Evolutionary conservation across 371 early-diverging fungal species (phyloP), one percentile per base, ranked within the genome.

Genomic region (Mortierella polycephala): DNA sequence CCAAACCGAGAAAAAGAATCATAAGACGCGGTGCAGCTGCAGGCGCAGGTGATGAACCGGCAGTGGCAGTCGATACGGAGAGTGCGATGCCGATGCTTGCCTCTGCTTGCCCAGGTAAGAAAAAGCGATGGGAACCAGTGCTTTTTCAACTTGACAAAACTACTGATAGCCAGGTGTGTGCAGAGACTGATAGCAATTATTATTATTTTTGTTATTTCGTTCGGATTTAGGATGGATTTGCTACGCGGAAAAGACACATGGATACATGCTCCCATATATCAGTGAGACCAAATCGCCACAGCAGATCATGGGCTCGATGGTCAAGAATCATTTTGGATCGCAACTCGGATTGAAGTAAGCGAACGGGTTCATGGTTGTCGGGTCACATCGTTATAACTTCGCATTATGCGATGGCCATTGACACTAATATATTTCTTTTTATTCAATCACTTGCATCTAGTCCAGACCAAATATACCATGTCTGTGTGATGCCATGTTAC

Each of bases 171-270:
- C 4, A 2, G 30, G 4, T 30, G 4, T 30, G 30, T 30, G 30
- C 30, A 30, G 30, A 30, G 30, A 30, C 4, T 30, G 30, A 14
- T 10, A 8, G 30, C 20, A 13, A 0, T 52, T 40, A 66, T 60
- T n/a, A 16, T n/a, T 45, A 14, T 2, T 8, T 39, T n/a, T 39
- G 18, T 10, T 30, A n/a, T 39, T 44, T 30, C 9, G 11, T 61
- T 54, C 5, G 46, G 10, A 11, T 51, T 18, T 72, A 82, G 97
- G 96, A 4, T 97, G 96, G 96, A 95, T 99, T 12, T 99, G 98
- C 83, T 98, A 98, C 74, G 97, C 97, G n/a, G 99, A 99, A 85
- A 99, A 98, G 84, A 98, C 96, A 0, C 98, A 98, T 67, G 91
- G 90, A 4, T 87, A 90, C 67, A 85, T 96, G 5, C 76, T 99